Evolutionary conservation across 108 stramenopile genomes (phyloP), one percentile per base, ranked within the genome.

Genomic region (Mediolabrus comicus): DNA sequence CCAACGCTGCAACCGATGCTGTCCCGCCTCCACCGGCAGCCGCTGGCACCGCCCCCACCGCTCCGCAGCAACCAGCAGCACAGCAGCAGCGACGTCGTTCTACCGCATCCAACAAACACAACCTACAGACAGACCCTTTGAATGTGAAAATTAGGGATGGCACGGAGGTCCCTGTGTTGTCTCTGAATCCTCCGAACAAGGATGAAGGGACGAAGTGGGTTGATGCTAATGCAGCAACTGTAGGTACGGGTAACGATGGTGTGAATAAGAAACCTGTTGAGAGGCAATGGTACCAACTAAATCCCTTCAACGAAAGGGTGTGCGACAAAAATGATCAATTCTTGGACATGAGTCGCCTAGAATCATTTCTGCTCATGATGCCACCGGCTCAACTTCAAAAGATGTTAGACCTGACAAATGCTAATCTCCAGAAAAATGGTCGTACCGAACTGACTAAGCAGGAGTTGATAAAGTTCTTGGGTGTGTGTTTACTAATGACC

Each of bases 401-500:
- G 27, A 61, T 54, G 10, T 13, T 22, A 14, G 22, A 53, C 16
- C 38, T 59, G 10, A 60, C 69, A 2, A 61, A 60, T 25, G 38
- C 39, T 36, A 52, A 52, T 19, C 51, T 52, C 51, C 3, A 25
- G 59, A 36, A 27, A 14, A 70, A 54, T 7, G n/a, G n/a, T 14
- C 3, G 4, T 13, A 28, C 29, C 3, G 14, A 27, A 29, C 1
- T 33, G 31, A 70, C 69, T 1, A 61, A 4, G 36, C 53, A 53
- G 24, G 69, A 70, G 58, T 27, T 70, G 11, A 17, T 60, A 14
- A 70, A 70, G 58, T 60, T 34, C 31, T 60, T 70, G 26, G 69
- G 59, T 2, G 27, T 70, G 13, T 32, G 24, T 30, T 16, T 70
- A 2, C 58, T 70, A 12, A 27, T 22, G 6, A 38, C 69, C 17